These are phyloP conservation scores for Paracamarosporium sp. DNA, from an alignment of 2,329 filamentous ascomycete species.

Conservation along the genomic window DNA sequence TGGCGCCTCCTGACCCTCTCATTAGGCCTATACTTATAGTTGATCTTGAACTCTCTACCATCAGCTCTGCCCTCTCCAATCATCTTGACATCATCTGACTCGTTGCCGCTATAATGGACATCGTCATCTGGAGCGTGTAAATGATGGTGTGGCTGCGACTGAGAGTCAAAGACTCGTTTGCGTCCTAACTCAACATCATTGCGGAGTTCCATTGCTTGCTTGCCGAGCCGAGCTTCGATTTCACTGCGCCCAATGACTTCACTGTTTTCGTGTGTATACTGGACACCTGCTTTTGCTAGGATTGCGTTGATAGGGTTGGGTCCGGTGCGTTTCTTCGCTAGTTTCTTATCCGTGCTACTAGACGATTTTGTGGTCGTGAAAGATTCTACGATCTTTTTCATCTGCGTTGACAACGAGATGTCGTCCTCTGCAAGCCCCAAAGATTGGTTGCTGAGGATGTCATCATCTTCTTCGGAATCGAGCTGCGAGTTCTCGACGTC, in stretches of 20 bases:
- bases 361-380: constrained; percentile 29
- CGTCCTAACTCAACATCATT: constrained; percentile 59
- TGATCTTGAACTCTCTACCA: constrained; percentile 51
- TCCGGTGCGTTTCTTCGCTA: constrained; percentile 53
- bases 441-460: constrained; percentile 33
- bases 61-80: constrained; percentile 17
- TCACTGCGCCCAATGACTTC: constrained; percentile 93
- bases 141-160: constrained; percentile 38
- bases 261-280: constrained; percentile 95
- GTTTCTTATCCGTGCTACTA: constrained; percentile 41
- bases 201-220: constrained; percentile 71
- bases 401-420: constrained; percentile 58
- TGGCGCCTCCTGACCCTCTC: constrained; percentile 77
- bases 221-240: constrained; percentile 84
- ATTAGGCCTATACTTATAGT: constrained; percentile 74
- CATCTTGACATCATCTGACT: constrained; percentile 17
- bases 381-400: constrained; percentile 58
- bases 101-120: constrained; percentile 16
- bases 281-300: constrained; percentile 83
- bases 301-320: constrained; percentile 86
- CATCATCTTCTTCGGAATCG: constrained; percentile 32
- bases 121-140: constrained; percentile 24
- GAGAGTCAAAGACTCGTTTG: constrained; percentile 63
- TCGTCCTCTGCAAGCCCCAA: constrained; percentile 37
- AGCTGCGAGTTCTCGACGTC: constrained; percentile 54